A percentile compares a stretch with the other conserved stretches of the same genome.
These are phyloP conservation scores for Ophiocordyceps australis DNA, from an alignment of 2,329 filamentous ascomycete species.

Conservation along the genomic window DNA sequence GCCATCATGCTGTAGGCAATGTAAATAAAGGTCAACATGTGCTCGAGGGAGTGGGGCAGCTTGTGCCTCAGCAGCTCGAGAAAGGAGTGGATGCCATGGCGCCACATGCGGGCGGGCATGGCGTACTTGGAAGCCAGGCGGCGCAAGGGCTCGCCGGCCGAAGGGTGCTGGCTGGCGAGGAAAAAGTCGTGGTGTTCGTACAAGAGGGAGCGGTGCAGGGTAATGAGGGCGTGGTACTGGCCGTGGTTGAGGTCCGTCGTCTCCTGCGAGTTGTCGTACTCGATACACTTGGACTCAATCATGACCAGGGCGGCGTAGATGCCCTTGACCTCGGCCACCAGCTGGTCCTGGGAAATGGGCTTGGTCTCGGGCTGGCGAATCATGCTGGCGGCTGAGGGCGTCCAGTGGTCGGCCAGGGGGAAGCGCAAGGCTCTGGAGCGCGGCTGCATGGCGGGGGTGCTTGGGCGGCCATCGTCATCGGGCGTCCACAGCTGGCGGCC, in stretches of 20 bases:
- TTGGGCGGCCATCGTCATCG: slow-evolving; percentile 6
- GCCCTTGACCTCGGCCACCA: slow-evolving; percentile 64
- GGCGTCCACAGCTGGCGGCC: slow-evolving; percentile 11
- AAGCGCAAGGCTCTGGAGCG: slow-evolving; percentile 1
- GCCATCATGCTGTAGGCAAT: slow-evolving; percentile 83
- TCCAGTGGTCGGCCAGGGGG: slow-evolving; percentile 1
- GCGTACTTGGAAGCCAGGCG: slow-evolving; percentile 62
- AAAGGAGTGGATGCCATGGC: slow-evolving; percentile 76
- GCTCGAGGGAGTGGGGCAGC: slow-evolving; percentile 60
- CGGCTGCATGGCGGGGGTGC: slow-evolving; percentile 1
- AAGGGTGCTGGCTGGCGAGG: slow-evolving; percentile 71
- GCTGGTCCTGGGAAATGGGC: slow-evolving; percentile 58
- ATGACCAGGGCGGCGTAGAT: slow-evolving; percentile 73
- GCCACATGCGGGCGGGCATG: slow-evolving; percentile 91
- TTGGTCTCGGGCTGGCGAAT: slow-evolving; percentile 37
- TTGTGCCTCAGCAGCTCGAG: slow-evolving; percentile 59
- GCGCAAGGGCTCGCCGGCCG: slow-evolving; percentile 48
- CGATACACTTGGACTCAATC: slow-evolving; percentile 76
- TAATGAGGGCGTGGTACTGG: slow-evolving; percentile 73
- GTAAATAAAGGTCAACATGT: slow-evolving; percentile 86
- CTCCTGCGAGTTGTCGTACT: slow-evolving; percentile 48
- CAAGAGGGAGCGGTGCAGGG: slow-evolving; percentile 61
- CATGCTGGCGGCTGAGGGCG: slow-evolving; percentile 2
- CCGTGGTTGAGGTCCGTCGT: slow-evolving; percentile 34
- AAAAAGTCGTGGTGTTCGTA: slow-evolving; percentile 81